Evolutionary conservation across 1,284 basidiomycete genomes (phyloP).

Genomic region (Trichosporon faecale): DNA sequence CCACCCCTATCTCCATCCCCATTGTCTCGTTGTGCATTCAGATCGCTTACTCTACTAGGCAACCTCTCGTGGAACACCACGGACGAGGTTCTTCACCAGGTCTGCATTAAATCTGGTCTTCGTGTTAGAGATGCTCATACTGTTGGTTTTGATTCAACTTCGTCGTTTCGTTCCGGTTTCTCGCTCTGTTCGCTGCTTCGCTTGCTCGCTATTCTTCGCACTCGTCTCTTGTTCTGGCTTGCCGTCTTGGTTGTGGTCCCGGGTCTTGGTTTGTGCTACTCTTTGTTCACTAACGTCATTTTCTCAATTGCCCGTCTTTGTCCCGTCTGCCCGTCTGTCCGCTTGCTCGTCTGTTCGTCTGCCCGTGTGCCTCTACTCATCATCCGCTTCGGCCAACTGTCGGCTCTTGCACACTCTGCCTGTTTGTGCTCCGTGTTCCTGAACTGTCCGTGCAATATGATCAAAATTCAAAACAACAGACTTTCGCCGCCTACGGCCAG

Average conservation of each 20-base stretch:
- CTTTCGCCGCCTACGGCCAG: conserved; percentile 50
- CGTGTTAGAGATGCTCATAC: conserved; percentile 70
- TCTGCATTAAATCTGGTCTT: conserved; percentile 56
- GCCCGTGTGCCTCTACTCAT: conserved; percentile 20
- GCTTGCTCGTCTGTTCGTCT: conserved; percentile 20
- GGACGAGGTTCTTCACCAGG: conserved; percentile 78
- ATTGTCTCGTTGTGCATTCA: not conserved
- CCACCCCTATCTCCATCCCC: not conserved
- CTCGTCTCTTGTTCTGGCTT: conserved; percentile 13
- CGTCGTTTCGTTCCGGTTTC: conserved; percentile 18
- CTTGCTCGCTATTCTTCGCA: not conserved
- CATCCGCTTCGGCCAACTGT: conserved; percentile 6
- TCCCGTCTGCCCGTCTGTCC: not conserved
- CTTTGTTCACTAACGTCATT: conserved; percentile 5
- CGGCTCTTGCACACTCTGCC: conserved; percentile 17
- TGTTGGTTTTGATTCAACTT: conserved; percentile 30
- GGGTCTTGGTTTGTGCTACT: conserved; percentile 2
- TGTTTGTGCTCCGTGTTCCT: conserved; percentile 12
- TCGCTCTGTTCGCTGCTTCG: conserved; percentile 2
- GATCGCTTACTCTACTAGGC: conserved; percentile 33
- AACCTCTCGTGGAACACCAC: conserved; percentile 74
- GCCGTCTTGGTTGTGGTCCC: conserved; percentile 1
- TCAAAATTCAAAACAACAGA: conserved; percentile 31
- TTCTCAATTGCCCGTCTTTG: not conserved
- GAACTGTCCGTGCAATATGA: conserved; percentile 12